Evolutionary conservation across 192 early-diverging fungal species (phyloP), one percentile per base, ranked within the genome.

Genomic region (Coemansia aciculifera): DNA sequence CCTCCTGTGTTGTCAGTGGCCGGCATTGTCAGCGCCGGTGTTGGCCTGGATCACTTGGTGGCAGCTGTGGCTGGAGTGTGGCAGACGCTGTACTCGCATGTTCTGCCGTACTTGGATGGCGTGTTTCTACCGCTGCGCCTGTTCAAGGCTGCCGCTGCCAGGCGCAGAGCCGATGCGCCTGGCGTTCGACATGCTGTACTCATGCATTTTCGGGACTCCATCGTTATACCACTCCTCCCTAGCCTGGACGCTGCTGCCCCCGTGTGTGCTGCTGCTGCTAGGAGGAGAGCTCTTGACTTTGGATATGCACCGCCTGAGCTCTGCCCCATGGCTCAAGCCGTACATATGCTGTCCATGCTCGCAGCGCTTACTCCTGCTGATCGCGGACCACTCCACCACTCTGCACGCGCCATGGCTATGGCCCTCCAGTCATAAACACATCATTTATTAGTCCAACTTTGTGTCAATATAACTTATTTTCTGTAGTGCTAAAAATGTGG

Each of bases 21-120:
- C 0, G 62, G 66, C 3, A 85, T 90, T 49, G 85, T 87, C 23
- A 83, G 90, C 59, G 86, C 86, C 17, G 84, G 84, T 43, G 88
- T 89, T 9, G 84, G 86, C 1, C 87, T 89, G 51, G 91, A 93
- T 51, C 87, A 75, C 19, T 63, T 93, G 38, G 82, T 89, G 7
- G 86, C 84, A 5, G 87, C 90, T 2, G 52, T 94, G 39, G 89
- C 90, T 3, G 87, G 89, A 37, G 85, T 90, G 38, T 96, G 94
- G 94, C 88, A 86, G 13, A 90, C 91, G 67, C 89, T 92, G 68
- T 92, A 89, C 64, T 88, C 89, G 9, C 92, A 90, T 27, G 92
- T 92, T 11, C 71, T 96, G 34, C 94, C 94, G 64, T 93, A 91
- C 62, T 80, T 96, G 62, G 90, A 96, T 67, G 94, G 89, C 3